Conservation (phyloP, 768 basidiomycete species). For the Tricholomella constricta region DNA sequence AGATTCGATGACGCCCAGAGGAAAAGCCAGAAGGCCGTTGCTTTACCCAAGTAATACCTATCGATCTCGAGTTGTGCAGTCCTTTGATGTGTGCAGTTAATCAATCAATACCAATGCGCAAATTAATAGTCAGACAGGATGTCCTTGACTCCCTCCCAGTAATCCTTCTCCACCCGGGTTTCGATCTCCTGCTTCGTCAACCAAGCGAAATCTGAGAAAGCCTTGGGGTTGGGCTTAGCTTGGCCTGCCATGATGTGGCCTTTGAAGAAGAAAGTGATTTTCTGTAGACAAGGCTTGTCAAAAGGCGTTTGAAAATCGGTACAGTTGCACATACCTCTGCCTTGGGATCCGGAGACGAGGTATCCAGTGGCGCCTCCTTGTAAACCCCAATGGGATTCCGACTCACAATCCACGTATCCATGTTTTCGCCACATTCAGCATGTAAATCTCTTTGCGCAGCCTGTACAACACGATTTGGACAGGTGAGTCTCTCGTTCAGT, state of each 20-base stretch:
- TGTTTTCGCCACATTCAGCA: constrained; percentile 72
- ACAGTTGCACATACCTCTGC: constrained; percentile 39
- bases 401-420: constrained; percentile 96
- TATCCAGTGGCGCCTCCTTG: constrained; percentile 45
- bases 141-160: constrained; percentile 79
- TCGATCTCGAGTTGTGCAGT: constrained; percentile 1
- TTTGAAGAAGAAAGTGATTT: constrained; percentile 87
- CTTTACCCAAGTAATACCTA: constrained; percentile 43
- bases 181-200: constrained; percentile 90
- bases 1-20: constrained; percentile 92
- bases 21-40: constrained; percentile 55
- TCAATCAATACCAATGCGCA: constrained; percentile 11
- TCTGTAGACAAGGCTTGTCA: constrained; percentile 41
- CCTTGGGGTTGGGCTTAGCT: constrained; percentile 56
- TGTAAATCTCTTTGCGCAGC: constrained; percentile 73
- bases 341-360: constrained; percentile 25
- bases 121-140: constrained; percentile 71
- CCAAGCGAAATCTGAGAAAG: constrained; percentile 85
- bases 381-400: constrained; percentile 84
- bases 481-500: neutral
- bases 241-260: constrained; percentile 92
- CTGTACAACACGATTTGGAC: constrained; percentile 35
- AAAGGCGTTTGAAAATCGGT: neutral
- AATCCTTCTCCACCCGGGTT: constrained; percentile 61
- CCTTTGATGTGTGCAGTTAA: neutral